Evolutionary conservation across 2,329 filamentous ascomycete species (phyloP).

Genomic region (Neoscytalidium dimidiatum): DNA sequence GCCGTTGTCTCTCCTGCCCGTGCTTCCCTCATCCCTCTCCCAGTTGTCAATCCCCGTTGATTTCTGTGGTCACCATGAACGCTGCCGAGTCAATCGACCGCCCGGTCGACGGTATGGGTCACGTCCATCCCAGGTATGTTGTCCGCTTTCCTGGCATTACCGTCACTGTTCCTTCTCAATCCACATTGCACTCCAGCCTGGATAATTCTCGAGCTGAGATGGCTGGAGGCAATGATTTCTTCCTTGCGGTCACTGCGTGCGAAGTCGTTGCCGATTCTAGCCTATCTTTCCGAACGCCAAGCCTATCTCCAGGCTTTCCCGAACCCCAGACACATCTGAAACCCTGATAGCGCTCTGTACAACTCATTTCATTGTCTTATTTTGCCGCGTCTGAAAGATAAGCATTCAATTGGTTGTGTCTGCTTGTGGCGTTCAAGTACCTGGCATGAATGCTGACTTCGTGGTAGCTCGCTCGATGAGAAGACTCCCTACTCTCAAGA

Average conservation of each 20-base stretch:
- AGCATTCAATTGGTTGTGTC: conserved; percentile 33
- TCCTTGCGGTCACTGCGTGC: too few relatives aligned
- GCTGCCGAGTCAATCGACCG: conserved; percentile 34
- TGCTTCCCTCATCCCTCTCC: background rate
- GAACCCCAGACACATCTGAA: background rate
- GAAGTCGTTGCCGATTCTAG: too few relatives aligned
- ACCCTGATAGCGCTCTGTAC: background rate
- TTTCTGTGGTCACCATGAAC: conserved; percentile 22
- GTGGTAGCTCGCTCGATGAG: conserved; percentile 26
- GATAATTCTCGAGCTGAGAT: too few relatives aligned
- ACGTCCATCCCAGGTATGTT: background rate
- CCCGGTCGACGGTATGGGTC: conserved; percentile 29
- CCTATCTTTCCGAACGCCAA: background rate
- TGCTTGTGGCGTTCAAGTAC: background rate
- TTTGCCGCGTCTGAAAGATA: background rate
- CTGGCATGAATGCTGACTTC: background rate
- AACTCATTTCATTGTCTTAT: background rate
- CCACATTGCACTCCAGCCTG: too few relatives aligned
- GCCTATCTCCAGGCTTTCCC: background rate
- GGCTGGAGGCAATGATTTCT: too few relatives aligned
- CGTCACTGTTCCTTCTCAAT: too few relatives aligned
- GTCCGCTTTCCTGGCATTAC: background rate
- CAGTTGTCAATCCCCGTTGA: background rate
- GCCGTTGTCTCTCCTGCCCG: background rate
- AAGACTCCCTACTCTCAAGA: conserved; percentile 36